Conservation (phyloP, 1,139 yeast species). For the Blastobotrys persicus region DNA sequence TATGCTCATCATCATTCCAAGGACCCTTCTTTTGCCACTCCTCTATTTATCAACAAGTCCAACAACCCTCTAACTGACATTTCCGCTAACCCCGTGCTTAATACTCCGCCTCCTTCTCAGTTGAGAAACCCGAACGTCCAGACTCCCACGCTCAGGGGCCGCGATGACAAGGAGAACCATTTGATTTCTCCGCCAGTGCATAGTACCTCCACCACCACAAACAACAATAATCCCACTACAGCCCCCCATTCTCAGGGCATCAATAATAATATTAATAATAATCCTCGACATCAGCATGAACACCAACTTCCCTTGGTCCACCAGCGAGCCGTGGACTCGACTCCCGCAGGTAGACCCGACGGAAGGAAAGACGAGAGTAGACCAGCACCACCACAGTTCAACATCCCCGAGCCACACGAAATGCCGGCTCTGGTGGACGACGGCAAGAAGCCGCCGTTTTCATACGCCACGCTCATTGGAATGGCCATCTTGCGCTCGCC, state of each 20-base stretch:
- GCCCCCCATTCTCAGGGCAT: constrained; percentile 2
- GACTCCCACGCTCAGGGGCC: constrained; percentile 8
- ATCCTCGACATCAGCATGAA: background rate
- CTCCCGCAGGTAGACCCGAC: background rate
- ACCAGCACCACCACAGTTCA: constrained; percentile 1
- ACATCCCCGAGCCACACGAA: constrained; percentile 39
- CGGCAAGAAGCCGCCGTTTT: constrained; percentile 80
- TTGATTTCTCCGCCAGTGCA: constrained; percentile 4
- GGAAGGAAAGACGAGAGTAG: background rate
- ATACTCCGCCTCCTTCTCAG: constrained; percentile 22
- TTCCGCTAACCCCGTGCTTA: constrained; percentile 17
- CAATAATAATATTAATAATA: background rate
- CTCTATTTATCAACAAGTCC: background rate
- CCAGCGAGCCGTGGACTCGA: no score
- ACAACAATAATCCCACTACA: constrained; percentile 1
- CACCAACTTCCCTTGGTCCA: no score
- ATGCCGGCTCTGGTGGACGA: constrained; percentile 47
- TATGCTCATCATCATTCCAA: background rate
- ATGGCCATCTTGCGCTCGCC: constrained; percentile 89
- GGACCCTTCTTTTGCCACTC: constrained; percentile 2
- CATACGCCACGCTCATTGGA: constrained; percentile 92
- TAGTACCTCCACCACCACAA: background rate
- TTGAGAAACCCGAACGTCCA: constrained; percentile 13
- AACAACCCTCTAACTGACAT: constrained; percentile 20
- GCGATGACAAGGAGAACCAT: constrained; percentile 8